Base-by-base conservation (phyloP, 768 basidiomycete species). In the Serendipita sp. region DNA sequence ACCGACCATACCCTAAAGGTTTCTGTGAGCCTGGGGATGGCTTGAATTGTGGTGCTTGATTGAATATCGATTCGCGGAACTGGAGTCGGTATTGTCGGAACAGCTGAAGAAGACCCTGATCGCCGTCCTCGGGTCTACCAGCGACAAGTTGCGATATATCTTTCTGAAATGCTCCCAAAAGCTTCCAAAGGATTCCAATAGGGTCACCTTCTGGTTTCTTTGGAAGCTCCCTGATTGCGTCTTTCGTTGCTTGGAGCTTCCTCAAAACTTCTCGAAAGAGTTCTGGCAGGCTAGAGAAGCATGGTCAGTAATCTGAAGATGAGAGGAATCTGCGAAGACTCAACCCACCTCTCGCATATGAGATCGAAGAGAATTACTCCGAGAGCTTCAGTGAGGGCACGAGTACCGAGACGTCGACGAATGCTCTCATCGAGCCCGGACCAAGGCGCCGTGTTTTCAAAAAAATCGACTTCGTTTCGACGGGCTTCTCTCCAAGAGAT, bases 401-500 rank as follows among this genome's bases (percentile, higher is more conserved):
- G 16, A 20, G 62, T 48, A 3, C 65, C 63, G 17, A 64, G 30
- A 4, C 66, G 63, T 2, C 26, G 26, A 11, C 62, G 61, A 3
- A 58, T 11, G 1, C 22, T 17, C 0, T 14, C 26, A 5, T 61
- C 65, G 1, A 65, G 42, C 9, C 28, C 38, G 13, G 61, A 28
- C 67, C 67, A 68, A 17, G 66, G 65, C 7, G 7, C 50, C 14
- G 43, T 41, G 5, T 61, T 31, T 16, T 51, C 42, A 62, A 89
- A 90, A 70, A 78, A 90, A 0, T 74, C 71, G 3, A 78, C 69
- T 67, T 90, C 88, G 30, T 70, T 70, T 28, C 69, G 64, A 1
- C 87, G 79, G 0, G 88, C 88, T 22, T 80, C 74, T 17, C 70
- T 71, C 83, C 85, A 88, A 0, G 81, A 76, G 48, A 81, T 75